phyloP scores from a whole-genome alignment of 139 green algal species.

The Chlorella sp. region DNA sequence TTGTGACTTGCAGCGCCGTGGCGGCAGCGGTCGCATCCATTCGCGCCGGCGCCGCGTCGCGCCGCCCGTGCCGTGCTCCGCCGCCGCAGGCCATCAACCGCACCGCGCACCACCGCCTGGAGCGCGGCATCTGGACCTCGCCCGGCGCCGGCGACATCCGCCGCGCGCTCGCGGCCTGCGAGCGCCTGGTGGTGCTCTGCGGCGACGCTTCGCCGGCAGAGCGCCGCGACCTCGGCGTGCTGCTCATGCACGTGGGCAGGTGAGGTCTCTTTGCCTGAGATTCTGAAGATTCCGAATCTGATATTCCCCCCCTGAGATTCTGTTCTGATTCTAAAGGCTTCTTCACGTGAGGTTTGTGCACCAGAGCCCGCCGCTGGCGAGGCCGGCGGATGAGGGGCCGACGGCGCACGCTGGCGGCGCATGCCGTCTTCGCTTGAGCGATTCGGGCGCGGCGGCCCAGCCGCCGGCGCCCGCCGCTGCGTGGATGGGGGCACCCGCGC shows the following conservation, averaged over 20 bases:
- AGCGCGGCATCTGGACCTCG: slow-evolving; percentile 83
- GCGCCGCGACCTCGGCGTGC: slow-evolving; percentile 55
- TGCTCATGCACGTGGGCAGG: slow-evolving; percentile 63
- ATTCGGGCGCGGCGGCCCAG: no score
- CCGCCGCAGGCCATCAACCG: slow-evolving; percentile 47
- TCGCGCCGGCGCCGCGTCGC: neutral
- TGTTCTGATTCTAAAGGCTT: neutral
- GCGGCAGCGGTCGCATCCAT: neutral
- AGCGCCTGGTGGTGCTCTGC: slow-evolving; percentile 73
- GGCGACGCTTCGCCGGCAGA: slow-evolving; percentile 44
- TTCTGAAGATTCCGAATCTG: neutral
- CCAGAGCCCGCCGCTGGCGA: neutral
- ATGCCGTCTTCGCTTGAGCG: no score
- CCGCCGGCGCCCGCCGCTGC: no score
- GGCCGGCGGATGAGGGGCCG: no score
- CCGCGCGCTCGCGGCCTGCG: slow-evolving; percentile 53
- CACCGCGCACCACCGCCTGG: slow-evolving; percentile 70
- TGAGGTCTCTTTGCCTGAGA: neutral
- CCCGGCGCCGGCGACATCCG: slow-evolving; percentile 72
- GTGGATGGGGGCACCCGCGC: no score
- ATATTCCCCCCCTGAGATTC: neutral
- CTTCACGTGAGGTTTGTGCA: neutral
- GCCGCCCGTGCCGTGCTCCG: neutral
- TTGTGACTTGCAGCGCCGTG: neutral
- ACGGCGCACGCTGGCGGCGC: no score